These are phyloP conservation scores for Oryza glumipatula DNA, from an alignment of 176 grass and related monocot species.

Conservation along the genomic window DNA sequence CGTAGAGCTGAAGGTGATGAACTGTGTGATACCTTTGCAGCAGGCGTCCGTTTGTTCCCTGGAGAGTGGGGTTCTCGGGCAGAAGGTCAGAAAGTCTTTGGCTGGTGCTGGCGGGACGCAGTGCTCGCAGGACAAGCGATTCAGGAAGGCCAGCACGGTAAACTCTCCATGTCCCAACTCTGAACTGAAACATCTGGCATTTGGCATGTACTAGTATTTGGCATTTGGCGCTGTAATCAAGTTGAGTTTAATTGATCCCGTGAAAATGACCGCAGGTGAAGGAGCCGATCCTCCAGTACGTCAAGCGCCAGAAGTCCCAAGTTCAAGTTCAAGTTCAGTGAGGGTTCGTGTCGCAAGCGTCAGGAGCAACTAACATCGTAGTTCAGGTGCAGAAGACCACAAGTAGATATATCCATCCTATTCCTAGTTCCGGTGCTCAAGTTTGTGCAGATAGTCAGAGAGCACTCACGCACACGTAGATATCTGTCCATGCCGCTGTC, in stretches of 20 bases:
- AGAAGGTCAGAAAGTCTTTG: conserved; percentile 46
- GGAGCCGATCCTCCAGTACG: conserved; percentile 74
- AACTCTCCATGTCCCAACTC: conserved; percentile 12
- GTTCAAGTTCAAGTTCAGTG: conserved; percentile 43
- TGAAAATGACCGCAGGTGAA: conserved; percentile 55
- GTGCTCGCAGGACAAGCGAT: conserved; percentile 63
- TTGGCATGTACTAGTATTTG: background rate
- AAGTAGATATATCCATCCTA: conserved; percentile 32
- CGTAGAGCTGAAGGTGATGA: background rate
- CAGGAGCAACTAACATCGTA: background rate
- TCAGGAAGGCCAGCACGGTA: conserved; percentile 88
- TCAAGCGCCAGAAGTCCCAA: conserved; percentile 69
- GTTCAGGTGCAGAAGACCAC: background rate
- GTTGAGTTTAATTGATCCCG: conserved; percentile 16
- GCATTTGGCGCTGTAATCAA: background rate
- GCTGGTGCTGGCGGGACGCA: conserved; percentile 37
- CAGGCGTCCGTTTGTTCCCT: conserved; percentile 55
- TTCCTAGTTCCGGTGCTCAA: conserved; percentile 36
- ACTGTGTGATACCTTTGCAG: conserved; percentile 38
- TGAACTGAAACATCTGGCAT: background rate
- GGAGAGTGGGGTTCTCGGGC: conserved; percentile 78
- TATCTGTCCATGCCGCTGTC: conserved; percentile 5
- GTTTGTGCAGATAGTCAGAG: conserved; percentile 32
- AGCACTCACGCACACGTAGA: background rate
- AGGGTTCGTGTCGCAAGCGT: conserved; percentile 5